phyloP scores from a whole-genome alignment of 768 basidiomycete genomes.

The Amanita rimosa region DNA sequence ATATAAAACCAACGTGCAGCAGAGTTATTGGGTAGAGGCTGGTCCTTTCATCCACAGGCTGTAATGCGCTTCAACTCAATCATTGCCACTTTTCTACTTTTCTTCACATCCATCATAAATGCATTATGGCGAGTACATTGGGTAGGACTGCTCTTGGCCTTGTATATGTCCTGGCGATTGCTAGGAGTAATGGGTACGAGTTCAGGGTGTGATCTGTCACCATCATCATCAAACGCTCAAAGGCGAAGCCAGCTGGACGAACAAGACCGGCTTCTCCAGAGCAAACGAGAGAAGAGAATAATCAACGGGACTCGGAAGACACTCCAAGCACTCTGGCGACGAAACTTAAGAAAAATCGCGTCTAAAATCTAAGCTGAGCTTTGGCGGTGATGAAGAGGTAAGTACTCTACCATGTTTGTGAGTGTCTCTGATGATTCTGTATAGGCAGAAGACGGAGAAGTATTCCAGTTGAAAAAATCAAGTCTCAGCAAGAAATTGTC shows the following conservation, averaged over 20 bases:
- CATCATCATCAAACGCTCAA: constrained; percentile 39
- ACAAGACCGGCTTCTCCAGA: constrained; percentile 32
- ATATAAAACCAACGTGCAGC: no score
- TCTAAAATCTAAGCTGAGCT: constrained; percentile 63
- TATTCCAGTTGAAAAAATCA: constrained; percentile 76
- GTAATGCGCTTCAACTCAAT: no score
- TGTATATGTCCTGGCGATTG: no score
- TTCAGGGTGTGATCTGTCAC: no score
- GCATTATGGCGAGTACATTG: no score
- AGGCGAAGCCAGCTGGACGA: constrained; percentile 28
- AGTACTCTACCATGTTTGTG: constrained; percentile 12
- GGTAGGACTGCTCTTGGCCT: no score
- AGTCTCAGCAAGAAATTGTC: constrained; percentile 57
- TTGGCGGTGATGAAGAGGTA: constrained; percentile 57
- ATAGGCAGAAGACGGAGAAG: constrained; percentile 49
- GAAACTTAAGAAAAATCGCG: constrained; percentile 62
- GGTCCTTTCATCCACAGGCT: no score
- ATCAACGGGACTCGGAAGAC: constrained; percentile 25
- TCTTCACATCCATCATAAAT: no score
- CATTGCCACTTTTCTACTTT: no score
- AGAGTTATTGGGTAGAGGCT: no score
- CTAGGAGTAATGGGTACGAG: no score
- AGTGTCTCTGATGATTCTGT: constrained; percentile 16
- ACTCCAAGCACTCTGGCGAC: constrained; percentile 51
- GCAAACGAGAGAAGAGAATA: constrained; percentile 12